These are phyloP conservation scores for Austroboletus rostrupii DNA, from an alignment of 1,284 basidiomycete species.

Conservation along the genomic window DNA sequence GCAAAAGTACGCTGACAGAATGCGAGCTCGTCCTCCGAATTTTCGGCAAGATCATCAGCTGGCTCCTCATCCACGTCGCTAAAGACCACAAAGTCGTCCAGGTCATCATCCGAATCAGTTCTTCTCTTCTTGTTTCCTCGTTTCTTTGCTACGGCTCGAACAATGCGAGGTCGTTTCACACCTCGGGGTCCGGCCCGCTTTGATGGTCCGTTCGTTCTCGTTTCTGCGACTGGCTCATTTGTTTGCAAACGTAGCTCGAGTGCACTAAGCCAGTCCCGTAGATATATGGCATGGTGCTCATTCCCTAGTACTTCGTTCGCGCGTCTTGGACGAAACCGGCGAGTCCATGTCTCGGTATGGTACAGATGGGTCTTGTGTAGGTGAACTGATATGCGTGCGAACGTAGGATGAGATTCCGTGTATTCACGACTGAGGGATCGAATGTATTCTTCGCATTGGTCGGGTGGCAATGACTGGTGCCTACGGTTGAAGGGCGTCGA, in stretches of 20 bases:
- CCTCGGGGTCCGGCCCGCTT: slow-evolving; percentile 34
- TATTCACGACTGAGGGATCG: slow-evolving; percentile 8
- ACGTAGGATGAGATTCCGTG: slow-evolving; percentile 46
- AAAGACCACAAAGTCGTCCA: slow-evolving; percentile 48
- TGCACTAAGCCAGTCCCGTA: slow-evolving; percentile 79
- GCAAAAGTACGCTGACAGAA: slow-evolving; percentile 23
- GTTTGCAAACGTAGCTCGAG: slow-evolving; percentile 55
- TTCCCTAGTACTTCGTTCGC: slow-evolving; percentile 83
- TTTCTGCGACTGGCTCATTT: slow-evolving; percentile 10
- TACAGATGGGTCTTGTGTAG: slow-evolving; percentile 2
- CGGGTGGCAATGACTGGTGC: slow-evolving; percentile 8
- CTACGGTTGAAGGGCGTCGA: neutral
- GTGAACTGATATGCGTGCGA: slow-evolving; percentile 40
- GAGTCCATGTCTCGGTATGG: slow-evolving; percentile 59
- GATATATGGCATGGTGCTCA: slow-evolving; percentile 65
- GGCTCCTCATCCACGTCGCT: slow-evolving; percentile 41
- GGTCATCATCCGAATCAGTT: slow-evolving; percentile 50
- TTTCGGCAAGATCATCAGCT: slow-evolving; percentile 34
- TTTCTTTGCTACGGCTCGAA: slow-evolving; percentile 47
- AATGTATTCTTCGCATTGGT: slow-evolving; percentile 20
- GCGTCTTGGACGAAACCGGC: slow-evolving; percentile 71
- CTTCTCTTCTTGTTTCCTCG: slow-evolving; percentile 46
- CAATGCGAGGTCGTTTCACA: slow-evolving; percentile 46
- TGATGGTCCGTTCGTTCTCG: slow-evolving; percentile 19
- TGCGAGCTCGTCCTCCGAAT: slow-evolving; percentile 31